Percentiles rank a stretch among this genome's conserved stretches.
These are phyloP conservation scores for Periconia digitata DNA, from an alignment of 2,329 filamentous ascomycete genomes.

Conservation along the genomic window DNA sequence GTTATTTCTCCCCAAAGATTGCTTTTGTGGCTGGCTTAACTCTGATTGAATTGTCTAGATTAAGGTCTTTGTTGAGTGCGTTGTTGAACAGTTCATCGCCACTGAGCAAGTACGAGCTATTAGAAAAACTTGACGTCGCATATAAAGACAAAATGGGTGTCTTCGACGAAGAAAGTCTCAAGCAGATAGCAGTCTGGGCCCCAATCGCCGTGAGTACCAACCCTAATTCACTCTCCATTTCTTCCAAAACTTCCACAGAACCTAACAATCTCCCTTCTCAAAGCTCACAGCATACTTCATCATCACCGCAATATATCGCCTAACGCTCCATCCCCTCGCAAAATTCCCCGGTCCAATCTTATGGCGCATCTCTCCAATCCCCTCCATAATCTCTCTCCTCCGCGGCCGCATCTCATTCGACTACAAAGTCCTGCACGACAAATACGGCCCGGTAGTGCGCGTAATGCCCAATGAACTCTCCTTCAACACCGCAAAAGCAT, in stretches of 20 bases:
- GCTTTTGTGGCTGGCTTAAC: too few relatives aligned
- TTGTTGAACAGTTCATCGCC: too few relatives aligned
- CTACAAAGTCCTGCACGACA: slow-evolving; percentile 32
- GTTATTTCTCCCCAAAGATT: too few relatives aligned
- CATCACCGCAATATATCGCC: slow-evolving; percentile 23
- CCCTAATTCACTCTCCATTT: neutral
- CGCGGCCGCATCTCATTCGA: slow-evolving; percentile 33
- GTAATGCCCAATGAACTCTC: slow-evolving; percentile 38
- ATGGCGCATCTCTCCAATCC: slow-evolving; percentile 32
- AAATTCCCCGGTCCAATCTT: slow-evolving; percentile 33
- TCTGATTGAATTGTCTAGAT: too few relatives aligned
- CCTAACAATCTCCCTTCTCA: slow-evolving; percentile 7
- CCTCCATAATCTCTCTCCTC: slow-evolving; percentile 28
- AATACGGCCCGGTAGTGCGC: slow-evolving; percentile 39
- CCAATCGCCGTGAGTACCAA: slow-evolving; percentile 24
- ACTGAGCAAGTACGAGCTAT: too few relatives aligned
- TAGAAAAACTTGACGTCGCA: too few relatives aligned
- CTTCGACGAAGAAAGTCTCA: slow-evolving; percentile 27
- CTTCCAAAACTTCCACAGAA: slow-evolving; percentile 8
- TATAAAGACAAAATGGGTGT: slow-evolving; percentile 33
- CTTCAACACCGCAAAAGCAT: slow-evolving; percentile 35
- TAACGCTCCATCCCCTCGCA: slow-evolving; percentile 33
- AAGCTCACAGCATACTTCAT: slow-evolving; percentile 22
- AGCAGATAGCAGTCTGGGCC: slow-evolving; percentile 21
- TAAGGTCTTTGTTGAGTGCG: too few relatives aligned